A percentile compares a stretch with the other conserved stretches of the same genome.
These are phyloP conservation scores for Rhizophora apiculata DNA, from an alignment of 345 rosid genomes.

Conservation along the genomic window DNA sequence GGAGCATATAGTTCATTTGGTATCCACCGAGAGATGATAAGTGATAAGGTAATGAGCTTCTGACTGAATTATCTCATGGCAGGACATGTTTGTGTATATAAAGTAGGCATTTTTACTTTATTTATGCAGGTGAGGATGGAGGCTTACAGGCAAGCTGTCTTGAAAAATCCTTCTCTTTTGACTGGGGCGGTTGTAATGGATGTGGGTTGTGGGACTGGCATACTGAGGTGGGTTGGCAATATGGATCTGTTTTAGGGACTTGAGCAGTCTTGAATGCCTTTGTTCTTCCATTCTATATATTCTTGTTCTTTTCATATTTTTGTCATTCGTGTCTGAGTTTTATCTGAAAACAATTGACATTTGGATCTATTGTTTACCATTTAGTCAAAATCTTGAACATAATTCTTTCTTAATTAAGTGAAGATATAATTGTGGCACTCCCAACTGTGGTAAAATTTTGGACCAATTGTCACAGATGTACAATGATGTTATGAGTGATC, in stretches of 20 bases:
- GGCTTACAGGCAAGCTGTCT: conserved; percentile 74
- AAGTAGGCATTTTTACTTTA: not conserved
- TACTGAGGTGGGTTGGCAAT: conserved; percentile 55
- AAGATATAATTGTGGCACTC: no score
- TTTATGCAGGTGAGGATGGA: conserved; percentile 73
- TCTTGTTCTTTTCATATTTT: not conserved
- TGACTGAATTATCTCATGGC: not conserved
- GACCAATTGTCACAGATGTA: no score
- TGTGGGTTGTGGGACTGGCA: conserved; percentile 97
- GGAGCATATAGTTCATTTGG: conserved; percentile 85
- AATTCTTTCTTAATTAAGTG: not conserved
- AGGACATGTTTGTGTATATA: not conserved
- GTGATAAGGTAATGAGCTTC: conserved; percentile 67
- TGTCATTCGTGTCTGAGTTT: not conserved
- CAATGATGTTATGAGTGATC: no score
- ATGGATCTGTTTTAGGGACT: not conserved
- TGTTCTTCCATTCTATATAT: not conserved
- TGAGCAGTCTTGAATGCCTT: not conserved
- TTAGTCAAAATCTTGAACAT: conserved; percentile 1
- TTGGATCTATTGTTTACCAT: not conserved
- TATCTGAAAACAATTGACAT: not conserved
- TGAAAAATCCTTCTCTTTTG: conserved; percentile 76
- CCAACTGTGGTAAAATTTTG: no score
- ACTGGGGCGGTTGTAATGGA: conserved; percentile 84
- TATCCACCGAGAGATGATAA: conserved; percentile 85